These are phyloP conservation scores for Paramecium sonneborni DNA, from an alignment of 73 alveolate genomes.

Conservation along the genomic window DNA sequence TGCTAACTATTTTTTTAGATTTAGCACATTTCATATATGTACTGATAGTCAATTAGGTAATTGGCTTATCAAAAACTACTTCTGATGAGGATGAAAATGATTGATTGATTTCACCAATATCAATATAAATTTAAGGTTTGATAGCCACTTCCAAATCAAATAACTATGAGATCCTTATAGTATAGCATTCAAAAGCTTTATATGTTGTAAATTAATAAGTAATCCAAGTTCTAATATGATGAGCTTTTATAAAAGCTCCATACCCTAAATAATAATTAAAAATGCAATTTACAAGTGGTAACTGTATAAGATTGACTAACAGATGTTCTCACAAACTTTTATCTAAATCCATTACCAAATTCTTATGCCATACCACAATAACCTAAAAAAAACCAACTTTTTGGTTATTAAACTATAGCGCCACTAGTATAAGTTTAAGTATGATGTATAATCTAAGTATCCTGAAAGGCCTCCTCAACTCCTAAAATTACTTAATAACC, in stretches of 20 bases:
- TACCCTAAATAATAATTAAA: not conserved
- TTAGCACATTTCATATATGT: not conserved
- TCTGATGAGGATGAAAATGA: not conserved
- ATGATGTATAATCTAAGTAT: not conserved
- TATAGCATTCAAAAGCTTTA: not conserved
- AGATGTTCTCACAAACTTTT: not conserved
- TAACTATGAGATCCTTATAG: not conserved
- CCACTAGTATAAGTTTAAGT: not conserved
- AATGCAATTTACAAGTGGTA: not conserved
- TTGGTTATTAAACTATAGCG: not conserved
- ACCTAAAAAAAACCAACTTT: not conserved
- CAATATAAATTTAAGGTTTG: not conserved
- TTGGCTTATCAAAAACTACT: not conserved
- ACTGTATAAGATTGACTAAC: not conserved
- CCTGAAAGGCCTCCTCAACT: not conserved
- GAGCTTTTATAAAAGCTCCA: not conserved
- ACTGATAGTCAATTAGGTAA: not conserved
- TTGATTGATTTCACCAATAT: not conserved
- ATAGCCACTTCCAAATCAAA: not conserved
- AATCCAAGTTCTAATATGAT: not conserved
- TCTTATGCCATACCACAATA: not conserved
- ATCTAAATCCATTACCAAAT: not conserved
- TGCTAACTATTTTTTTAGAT: not conserved
- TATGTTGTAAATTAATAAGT: not conserved
- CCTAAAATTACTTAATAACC: not conserved